A percentile compares a stretch with the other conserved stretches of the same genome.
phyloP scores from a whole-genome alignment of 306 rosid genomes.

The Quercus ilex region DNA sequence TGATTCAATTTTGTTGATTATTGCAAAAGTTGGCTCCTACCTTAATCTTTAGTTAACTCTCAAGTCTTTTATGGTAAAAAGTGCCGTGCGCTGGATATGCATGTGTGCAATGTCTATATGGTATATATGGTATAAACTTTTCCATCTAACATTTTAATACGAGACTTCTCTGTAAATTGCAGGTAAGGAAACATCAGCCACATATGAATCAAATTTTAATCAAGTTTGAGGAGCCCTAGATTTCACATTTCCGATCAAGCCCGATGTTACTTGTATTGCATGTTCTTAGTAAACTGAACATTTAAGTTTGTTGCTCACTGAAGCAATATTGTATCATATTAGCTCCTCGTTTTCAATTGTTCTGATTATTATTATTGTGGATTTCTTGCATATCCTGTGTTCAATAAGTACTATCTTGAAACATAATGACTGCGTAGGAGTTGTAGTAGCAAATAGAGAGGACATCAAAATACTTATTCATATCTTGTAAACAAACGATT shows the following conservation, averaged over 20 bases:
- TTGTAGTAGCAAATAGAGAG: no score
- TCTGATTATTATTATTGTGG: neutral
- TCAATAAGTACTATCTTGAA: neutral
- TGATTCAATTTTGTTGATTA: neutral
- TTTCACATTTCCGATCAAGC: neutral
- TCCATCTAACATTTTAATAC: neutral
- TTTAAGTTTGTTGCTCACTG: neutral
- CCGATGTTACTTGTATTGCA: neutral
- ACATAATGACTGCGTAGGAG: neutral
- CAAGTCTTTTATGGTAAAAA: no score
- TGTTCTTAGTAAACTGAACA: neutral
- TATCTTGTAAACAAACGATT: no score
- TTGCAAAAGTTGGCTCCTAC: neutral
- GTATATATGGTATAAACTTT: neutral
- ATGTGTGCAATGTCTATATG: neutral
- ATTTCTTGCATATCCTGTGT: neutral
- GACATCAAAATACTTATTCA: no score
- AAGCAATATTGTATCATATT: neutral
- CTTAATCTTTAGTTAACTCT: neutral
- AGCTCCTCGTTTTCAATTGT: neutral
- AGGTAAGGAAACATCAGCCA: conserved; percentile 88
- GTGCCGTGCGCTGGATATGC: neutral
- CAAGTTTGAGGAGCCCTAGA: conserved; percentile 63
- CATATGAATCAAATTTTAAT: conserved; percentile 48
- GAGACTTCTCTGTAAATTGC: conserved; percentile 25